Conservation (phyloP, 306 rosid species). For the Morella rubra region DNA sequence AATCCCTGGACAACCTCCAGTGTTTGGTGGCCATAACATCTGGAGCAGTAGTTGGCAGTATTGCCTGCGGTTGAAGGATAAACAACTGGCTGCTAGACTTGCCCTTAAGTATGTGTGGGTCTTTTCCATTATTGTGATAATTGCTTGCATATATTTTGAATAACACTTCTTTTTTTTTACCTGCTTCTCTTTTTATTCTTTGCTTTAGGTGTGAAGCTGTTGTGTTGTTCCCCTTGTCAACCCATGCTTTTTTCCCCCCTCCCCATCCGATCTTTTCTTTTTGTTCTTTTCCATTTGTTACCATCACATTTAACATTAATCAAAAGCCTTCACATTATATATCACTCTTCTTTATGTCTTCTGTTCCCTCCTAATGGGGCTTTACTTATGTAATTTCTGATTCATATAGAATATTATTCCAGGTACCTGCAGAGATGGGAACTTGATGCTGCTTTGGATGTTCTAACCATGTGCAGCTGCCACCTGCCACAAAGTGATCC, state of each 20-base stretch:
- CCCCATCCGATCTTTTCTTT: too few relatives aligned
- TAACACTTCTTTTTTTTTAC: not conserved
- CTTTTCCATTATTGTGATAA: conserved; percentile 24
- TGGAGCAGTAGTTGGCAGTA: conserved; percentile 97
- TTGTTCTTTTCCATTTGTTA: not conserved
- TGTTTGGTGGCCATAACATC: conserved; percentile 52
- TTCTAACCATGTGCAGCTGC: conserved; percentile 96
- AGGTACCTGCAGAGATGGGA: conserved; percentile 92
- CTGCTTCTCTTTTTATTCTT: not conserved
- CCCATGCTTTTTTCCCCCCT: not conserved
- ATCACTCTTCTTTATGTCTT: not conserved
- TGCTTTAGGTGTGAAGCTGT: conserved; percentile 2
- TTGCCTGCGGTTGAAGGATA: conserved; percentile 92
- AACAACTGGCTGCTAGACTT: conserved; percentile 86
- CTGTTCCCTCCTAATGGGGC: not conserved
- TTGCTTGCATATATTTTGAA: conserved; percentile 18
- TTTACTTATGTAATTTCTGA: too few relatives aligned
- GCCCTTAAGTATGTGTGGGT: conserved; percentile 67
- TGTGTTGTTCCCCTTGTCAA: not conserved
- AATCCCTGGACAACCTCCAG: conserved; percentile 53
- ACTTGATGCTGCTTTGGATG: conserved; percentile 91
- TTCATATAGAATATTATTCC: conserved; percentile 14
- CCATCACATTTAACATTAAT: not conserved
- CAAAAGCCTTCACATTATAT: not conserved
- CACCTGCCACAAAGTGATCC: conserved; percentile 71